Conservation (phyloP, 2,329 filamentous ascomycete genomes). For the Cadophora luteo-olivacea region DNA sequence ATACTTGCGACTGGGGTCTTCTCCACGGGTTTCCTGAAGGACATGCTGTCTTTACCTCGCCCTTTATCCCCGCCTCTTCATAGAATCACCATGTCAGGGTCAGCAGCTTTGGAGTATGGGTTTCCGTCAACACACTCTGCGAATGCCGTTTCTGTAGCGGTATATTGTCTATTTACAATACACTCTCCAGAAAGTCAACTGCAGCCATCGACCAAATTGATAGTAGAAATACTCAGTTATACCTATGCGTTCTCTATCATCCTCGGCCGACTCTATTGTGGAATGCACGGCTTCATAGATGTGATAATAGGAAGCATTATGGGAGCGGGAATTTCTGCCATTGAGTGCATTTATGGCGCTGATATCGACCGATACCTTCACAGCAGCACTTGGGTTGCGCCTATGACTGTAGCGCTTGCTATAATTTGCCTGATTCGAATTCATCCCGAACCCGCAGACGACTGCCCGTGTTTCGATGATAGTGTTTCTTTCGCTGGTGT, state of each 20-base stretch:
- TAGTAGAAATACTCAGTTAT: slow-evolving; percentile 74
- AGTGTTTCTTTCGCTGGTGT: slow-evolving; percentile 93
- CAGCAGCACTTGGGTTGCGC: slow-evolving; percentile 66
- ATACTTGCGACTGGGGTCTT: slow-evolving; percentile 82
- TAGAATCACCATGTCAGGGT: slow-evolving; percentile 97
- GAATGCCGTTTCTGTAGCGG: slow-evolving; percentile 92
- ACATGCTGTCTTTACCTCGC: slow-evolving; percentile 89
- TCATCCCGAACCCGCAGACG: slow-evolving; percentile 94
- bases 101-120: slow-evolving; percentile 92
- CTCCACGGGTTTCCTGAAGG: slow-evolving; percentile 92
- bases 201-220: slow-evolving; percentile 61
- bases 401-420: slow-evolving; percentile 66
- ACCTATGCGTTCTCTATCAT: slow-evolving; percentile 90
- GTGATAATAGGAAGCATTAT: slow-evolving; percentile 81
- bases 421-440: slow-evolving; percentile 82
- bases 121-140: slow-evolving; percentile 97
- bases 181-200: slow-evolving; percentile 69
- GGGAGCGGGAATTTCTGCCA: slow-evolving; percentile 67
- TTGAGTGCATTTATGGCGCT: slow-evolving; percentile 66
- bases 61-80: slow-evolving; percentile 91
- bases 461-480: slow-evolving; percentile 97
- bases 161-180: slow-evolving; percentile 79
- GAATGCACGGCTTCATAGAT: slow-evolving; percentile 98
- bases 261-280: slow-evolving; percentile 91
- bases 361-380: slow-evolving; percentile 75